Conservation (phyloP, 192 early-diverging fungal genomes). For the Obelidium mucronatum region DNA sequence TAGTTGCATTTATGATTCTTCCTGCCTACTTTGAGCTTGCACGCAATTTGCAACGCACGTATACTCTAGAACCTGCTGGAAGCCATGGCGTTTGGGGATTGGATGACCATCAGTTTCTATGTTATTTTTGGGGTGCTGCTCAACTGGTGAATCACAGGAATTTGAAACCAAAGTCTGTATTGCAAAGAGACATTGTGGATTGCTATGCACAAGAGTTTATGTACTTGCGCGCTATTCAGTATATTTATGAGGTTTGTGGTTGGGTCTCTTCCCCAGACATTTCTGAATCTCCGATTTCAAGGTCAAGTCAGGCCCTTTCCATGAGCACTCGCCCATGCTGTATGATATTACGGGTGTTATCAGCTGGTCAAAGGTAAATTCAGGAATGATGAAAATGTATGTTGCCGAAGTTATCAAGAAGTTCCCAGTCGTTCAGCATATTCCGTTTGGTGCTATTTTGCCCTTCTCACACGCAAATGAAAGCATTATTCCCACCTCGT, state of each 20-base stretch:
- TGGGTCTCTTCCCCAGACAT: neutral
- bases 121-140: conserved; percentile 91
- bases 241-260: conserved; percentile 63
- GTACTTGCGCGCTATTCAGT: conserved; percentile 86
- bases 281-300: conserved; percentile 22
- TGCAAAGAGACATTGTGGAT: conserved; percentile 65
- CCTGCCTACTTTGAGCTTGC: conserved; percentile 81
- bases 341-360: conserved; percentile 81
- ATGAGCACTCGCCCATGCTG: conserved; percentile 79
- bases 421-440: conserved; percentile 83
- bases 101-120: conserved; percentile 97
- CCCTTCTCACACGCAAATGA: conserved; percentile 57
- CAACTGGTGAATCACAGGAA: conserved; percentile 79
- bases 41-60: conserved; percentile 80
- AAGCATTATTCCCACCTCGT: neutral
- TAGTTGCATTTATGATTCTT: conserved; percentile 79
- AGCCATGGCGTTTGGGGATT: conserved; percentile 96
- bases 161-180: conserved; percentile 77
- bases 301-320: conserved; percentile 75
- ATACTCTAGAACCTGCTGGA: conserved; percentile 93
- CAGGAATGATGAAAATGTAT: conserved; percentile 80
- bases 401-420: conserved; percentile 74
- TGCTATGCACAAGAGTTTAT: conserved; percentile 77
- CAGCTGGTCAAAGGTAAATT: conserved; percentile 77
- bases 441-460: conserved; percentile 72